These are phyloP conservation scores for Lentinula aciculospora DNA, from an alignment of 768 basidiomycete species.

Conservation along the genomic window DNA sequence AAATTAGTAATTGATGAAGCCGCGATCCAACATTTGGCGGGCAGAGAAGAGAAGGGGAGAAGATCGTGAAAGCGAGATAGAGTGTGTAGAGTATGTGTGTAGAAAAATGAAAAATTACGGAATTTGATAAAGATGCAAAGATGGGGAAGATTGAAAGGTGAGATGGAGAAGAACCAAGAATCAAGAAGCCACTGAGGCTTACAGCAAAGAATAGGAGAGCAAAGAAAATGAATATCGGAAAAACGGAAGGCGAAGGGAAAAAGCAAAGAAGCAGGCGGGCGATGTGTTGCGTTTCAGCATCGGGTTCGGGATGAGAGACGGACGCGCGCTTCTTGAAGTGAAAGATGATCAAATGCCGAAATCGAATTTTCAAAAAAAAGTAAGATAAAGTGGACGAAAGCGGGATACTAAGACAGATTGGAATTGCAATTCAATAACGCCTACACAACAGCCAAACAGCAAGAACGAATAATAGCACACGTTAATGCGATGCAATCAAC, in stretches of 20 bases:
- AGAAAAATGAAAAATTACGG: not conserved
- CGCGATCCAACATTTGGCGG: not conserved
- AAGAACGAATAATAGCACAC: not conserved
- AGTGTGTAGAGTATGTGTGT: not conserved
- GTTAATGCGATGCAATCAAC: not conserved
- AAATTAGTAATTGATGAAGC: not conserved
- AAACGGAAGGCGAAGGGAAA: not conserved
- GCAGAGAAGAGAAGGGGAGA: not conserved
- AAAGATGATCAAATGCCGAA: not conserved
- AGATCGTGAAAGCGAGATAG: constrained; percentile 3
- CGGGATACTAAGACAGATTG: not conserved
- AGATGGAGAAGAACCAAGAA: not conserved
- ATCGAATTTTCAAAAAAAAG: not conserved
- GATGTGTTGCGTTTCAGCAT: not conserved
- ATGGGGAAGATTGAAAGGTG: not conserved
- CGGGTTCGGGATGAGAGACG: not conserved
- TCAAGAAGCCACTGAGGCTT: constrained; percentile 3
- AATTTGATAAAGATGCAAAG: not conserved
- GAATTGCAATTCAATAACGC: not conserved
- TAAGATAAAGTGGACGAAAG: not conserved
- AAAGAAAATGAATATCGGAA: not conserved
- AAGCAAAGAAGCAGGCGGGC: not conserved
- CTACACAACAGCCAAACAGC: too few relatives aligned
- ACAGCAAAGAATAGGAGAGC: not conserved
- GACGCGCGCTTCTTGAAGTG: not conserved